These are phyloP conservation scores for Dactylonectria macrodidyma DNA, from an alignment of 2,329 filamentous ascomycete genomes.

Conservation along the genomic window DNA sequence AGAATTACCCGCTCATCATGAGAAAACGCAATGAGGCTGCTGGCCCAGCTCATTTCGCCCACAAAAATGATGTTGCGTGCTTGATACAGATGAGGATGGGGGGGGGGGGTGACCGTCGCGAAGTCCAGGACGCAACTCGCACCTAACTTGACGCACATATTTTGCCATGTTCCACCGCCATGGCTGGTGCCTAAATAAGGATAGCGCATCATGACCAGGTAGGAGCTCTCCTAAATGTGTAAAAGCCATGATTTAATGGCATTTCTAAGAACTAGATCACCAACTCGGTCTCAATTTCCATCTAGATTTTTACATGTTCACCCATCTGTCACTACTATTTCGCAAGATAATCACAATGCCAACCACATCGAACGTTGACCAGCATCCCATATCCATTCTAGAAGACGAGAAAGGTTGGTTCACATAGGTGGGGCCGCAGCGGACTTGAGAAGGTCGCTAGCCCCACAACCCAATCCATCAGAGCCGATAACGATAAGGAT, in stretches of 20 bases:
- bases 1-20: constrained; percentile 70
- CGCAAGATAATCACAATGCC: not conserved
- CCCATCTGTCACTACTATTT: not conserved
- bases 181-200: not conserved
- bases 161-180: constrained; percentile 37
- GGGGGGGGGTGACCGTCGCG: not conserved
- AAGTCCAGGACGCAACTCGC: constrained; percentile 5
- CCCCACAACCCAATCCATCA: constrained; percentile 28
- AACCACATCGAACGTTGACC: not conserved
- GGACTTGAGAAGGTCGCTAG: not conserved
- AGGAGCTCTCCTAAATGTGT: too few species aligned
- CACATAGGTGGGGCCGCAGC: not conserved
- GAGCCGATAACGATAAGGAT: constrained; percentile 49
- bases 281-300: too few species aligned
- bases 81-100: constrained; percentile 14
- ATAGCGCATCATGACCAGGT: constrained; percentile 3
- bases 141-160: constrained; percentile 36
- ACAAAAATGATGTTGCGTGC: constrained; percentile 14
- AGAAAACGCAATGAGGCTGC: constrained; percentile 48
- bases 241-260: too few species aligned
- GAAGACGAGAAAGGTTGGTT: not conserved
- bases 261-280: too few species aligned
- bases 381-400: not conserved
- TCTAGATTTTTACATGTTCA: too few species aligned
- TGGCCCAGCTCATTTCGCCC: constrained; percentile 58